Percentiles rank a stretch among this genome's conserved stretches.
phyloP scores from a whole-genome alignment of 169 alveolate genomes.

The Perkinsus marinus region DNA sequence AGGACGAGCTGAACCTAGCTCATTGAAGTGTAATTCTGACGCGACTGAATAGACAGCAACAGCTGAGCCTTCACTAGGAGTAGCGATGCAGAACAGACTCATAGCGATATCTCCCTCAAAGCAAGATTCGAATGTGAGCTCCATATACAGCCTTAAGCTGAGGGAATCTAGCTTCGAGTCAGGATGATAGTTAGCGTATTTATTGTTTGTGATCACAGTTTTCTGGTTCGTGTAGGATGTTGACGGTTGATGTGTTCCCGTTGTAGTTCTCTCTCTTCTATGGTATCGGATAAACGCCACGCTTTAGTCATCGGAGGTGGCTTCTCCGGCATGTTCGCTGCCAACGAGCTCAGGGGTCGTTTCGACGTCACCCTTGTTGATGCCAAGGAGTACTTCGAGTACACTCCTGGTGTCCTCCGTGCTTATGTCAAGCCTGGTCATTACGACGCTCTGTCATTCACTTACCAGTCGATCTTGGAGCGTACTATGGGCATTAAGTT shows the following conservation, averaged over 20 bases:
- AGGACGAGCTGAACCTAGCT: too few relatives aligned
- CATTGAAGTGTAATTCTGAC: too few relatives aligned
- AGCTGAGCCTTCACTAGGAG: too few relatives aligned
- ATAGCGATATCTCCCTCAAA: too few relatives aligned
- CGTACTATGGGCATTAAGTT: conserved; percentile 20
- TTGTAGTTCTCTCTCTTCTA: not conserved
- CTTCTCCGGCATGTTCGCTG: conserved; percentile 13
- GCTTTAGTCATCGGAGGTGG: conserved; percentile 11
- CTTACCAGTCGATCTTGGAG: conserved; percentile 25
- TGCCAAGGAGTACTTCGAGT: conserved; percentile 12
- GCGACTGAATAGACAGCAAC: too few relatives aligned
- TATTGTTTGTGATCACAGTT: too few relatives aligned
- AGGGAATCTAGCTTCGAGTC: not conserved
- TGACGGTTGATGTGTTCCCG: too few relatives aligned
- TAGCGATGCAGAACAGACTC: too few relatives aligned
- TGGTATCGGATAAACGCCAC: not conserved
- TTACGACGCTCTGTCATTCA: conserved; percentile 16
- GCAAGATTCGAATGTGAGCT: not conserved
- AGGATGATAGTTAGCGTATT: not conserved
- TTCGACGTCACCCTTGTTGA: conserved; percentile 16
- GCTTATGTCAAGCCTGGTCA: conserved; percentile 27
- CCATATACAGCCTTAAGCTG: not conserved
- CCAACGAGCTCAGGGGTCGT: conserved; percentile 13
- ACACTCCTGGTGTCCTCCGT: conserved; percentile 21
- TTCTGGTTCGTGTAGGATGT: too few relatives aligned